Conservation (phyloP, 228 moss, liverwort and hornwort species). For the Sphagnum fallax region DNA sequence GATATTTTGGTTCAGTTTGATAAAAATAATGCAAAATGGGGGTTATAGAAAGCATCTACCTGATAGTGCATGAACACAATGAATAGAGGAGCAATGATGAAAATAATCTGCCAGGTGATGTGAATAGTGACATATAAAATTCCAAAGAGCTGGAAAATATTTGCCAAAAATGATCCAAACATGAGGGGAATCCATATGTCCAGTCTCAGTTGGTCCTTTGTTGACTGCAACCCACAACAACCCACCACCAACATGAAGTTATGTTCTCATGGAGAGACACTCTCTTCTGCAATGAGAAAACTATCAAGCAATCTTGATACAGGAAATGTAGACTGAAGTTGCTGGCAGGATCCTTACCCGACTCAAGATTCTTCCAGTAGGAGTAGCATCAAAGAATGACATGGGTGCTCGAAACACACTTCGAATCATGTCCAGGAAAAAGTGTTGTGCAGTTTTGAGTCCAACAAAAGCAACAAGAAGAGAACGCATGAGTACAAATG, state of each 20-base stretch:
- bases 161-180: constrained; percentile 17
- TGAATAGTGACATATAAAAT: constrained; percentile 21
- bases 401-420: constrained; percentile 42
- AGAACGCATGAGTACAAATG: constrained; percentile 33
- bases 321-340: not conserved
- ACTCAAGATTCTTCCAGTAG: constrained; percentile 28
- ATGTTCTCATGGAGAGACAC: too few relatives aligned
- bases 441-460: constrained; percentile 28
- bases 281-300: not conserved
- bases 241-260: too few relatives aligned
- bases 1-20: too few relatives aligned
- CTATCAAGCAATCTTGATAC: not conserved
- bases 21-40: too few relatives aligned
- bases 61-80: constrained; percentile 17
- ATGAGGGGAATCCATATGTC: constrained; percentile 21
- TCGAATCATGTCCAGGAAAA: constrained; percentile 39
- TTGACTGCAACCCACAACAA: constrained; percentile 10
- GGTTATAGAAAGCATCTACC: not conserved
- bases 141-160: constrained; percentile 28
- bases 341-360: constrained; percentile 8
- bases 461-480: constrained; percentile 31
- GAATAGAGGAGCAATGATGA: constrained; percentile 22
- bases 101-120: constrained; percentile 26
- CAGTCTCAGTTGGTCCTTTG: constrained; percentile 26
- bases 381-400: constrained; percentile 60